phyloP scores from a whole-genome alignment of 129 eudicot genomes.

The Mikania micrantha region DNA sequence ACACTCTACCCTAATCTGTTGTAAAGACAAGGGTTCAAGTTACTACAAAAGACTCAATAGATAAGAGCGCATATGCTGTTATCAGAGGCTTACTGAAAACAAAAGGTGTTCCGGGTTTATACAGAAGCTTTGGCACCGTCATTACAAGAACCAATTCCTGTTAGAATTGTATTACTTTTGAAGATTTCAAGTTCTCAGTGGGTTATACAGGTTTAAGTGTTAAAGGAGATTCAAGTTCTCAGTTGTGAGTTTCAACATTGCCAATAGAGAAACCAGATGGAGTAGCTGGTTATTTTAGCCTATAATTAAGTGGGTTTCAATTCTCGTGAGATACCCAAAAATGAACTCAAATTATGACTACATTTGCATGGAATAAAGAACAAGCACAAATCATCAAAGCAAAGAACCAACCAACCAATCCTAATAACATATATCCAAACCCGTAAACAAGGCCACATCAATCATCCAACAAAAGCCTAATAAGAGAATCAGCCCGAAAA shows the following conservation, averaged over 20 bases:
- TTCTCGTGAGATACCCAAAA: no score
- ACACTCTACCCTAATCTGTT: slow-evolving; percentile 88
- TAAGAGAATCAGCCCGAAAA: no score
- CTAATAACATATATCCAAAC: no score
- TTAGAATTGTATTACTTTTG: slow-evolving; percentile 83
- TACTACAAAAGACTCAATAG: slow-evolving; percentile 67
- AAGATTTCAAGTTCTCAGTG: no score
- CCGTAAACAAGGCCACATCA: no score
- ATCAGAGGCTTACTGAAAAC: slow-evolving; percentile 59
- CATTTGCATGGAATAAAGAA: not conserved
- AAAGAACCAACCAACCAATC: not conserved
- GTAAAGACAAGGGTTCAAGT: slow-evolving; percentile 94
- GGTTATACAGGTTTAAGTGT: no score
- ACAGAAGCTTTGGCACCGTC: slow-evolving; percentile 93
- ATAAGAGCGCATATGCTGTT: slow-evolving; percentile 75
- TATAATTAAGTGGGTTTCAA: no score
- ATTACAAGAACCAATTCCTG: slow-evolving; percentile 92
- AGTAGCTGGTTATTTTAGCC: no score
- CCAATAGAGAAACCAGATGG: no score
- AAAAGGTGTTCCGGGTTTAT: slow-evolving; percentile 92
- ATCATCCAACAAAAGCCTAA: no score
- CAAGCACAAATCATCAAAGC: slow-evolving; percentile 4
- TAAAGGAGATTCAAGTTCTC: no score
- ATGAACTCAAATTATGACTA: not conserved
- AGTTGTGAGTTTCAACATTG: no score